These are phyloP conservation scores for Russula compacta DNA, from an alignment of 768 basidiomycete genomes.

Conservation along the genomic window DNA sequence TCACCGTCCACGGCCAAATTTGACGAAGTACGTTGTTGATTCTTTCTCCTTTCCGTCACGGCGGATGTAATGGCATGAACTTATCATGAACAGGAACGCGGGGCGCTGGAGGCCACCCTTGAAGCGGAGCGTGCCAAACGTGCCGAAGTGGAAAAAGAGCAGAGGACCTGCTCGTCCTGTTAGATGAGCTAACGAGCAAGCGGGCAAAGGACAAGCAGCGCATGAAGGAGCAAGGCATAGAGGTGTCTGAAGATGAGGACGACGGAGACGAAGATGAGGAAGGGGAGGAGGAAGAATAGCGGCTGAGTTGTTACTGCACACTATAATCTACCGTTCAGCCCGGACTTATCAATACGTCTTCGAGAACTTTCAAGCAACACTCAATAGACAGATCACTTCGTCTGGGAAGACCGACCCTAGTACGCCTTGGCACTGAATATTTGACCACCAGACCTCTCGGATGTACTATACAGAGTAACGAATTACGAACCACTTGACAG, in stretches of 20 bases:
- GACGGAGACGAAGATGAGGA: slow-evolving; percentile 45
- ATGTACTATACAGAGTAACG: background rate
- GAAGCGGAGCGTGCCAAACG: slow-evolving; percentile 50
- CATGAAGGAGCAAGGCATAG: slow-evolving; percentile 65
- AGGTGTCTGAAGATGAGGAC: slow-evolving; percentile 89
- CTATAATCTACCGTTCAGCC: background rate
- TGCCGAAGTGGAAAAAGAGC: slow-evolving; percentile 88
- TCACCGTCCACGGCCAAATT: background rate
- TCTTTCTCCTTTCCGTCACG: background rate
- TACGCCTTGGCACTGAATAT: background rate
- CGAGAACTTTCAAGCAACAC: background rate
- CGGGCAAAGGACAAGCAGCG: slow-evolving; percentile 73
- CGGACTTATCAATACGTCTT: background rate
- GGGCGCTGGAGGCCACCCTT: slow-evolving; percentile 45
- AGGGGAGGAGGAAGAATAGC: slow-evolving; percentile 6
- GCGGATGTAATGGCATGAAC: background rate
- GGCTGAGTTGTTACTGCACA: background rate
- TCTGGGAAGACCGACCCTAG: background rate
- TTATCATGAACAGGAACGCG: slow-evolving; percentile 29
- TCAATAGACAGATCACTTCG: background rate
- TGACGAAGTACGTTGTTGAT: slow-evolving; percentile 2
- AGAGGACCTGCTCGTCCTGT: slow-evolving; percentile 90
- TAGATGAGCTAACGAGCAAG: slow-evolving; percentile 88
- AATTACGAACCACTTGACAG: background rate
- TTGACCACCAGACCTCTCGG: background rate